Evolutionary conservation across 2,329 filamentous ascomycete genomes (phyloP).

Genomic region (Aspergillus sp.): DNA sequence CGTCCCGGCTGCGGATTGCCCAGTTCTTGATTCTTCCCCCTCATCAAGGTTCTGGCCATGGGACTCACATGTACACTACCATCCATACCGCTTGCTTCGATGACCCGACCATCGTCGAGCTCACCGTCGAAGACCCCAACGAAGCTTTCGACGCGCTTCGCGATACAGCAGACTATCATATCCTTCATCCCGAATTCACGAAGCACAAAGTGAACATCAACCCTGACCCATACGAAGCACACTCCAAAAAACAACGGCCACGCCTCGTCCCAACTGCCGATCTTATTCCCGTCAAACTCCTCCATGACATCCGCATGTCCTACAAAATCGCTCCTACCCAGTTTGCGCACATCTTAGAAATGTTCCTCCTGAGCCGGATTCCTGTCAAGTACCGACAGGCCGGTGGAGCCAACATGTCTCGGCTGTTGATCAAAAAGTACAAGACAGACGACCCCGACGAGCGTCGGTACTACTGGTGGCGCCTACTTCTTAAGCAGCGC

Average conservation of each 20-base stretch:
- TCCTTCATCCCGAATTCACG: conserved; percentile 47
- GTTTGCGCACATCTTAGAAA: conserved; percentile 56
- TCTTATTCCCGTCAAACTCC: conserved; percentile 46
- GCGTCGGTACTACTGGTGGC: conserved; percentile 59
- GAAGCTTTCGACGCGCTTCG: conserved; percentile 60
- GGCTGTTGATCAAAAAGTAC: conserved; percentile 42
- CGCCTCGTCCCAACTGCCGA: conserved; percentile 44
- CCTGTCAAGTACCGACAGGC: conserved; percentile 42
- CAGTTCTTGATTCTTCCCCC: conserved; percentile 89
- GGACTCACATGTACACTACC: conserved; percentile 69
- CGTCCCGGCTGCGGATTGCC: conserved; percentile 76
- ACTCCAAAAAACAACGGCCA: conserved; percentile 30
- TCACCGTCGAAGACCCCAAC: conserved; percentile 91
- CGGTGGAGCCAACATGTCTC: conserved; percentile 45
- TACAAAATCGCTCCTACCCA: conserved; percentile 57
- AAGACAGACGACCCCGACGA: conserved; percentile 49
- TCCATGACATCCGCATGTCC: conserved; percentile 44
- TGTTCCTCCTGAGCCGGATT: conserved; percentile 55
- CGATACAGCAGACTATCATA: conserved; percentile 54
- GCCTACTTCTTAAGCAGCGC: conserved; percentile 56
- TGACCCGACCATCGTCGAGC: conserved; percentile 64
- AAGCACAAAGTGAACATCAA: conserved; percentile 45
- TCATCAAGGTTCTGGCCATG: conserved; percentile 75
- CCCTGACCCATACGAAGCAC: conserved; percentile 32
- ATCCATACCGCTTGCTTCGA: conserved; percentile 66